Evolutionary conservation across 257 asterid genomes (phyloP), one percentile per base, ranked within the genome.

Genomic region (Parsonsia alboflavescens): DNA sequence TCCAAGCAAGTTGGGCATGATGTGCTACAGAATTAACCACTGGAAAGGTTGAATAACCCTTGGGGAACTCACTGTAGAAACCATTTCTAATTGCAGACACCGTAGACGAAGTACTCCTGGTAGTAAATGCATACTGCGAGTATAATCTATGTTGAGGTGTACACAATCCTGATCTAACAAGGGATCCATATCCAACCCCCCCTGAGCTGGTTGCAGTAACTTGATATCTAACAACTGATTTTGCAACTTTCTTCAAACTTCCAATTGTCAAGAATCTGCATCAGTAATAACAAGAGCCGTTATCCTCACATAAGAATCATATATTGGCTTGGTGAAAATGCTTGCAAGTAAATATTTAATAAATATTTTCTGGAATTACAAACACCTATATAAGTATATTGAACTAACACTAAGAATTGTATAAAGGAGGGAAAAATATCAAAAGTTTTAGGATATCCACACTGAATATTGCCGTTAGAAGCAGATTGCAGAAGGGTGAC

Each of bases 1-100:
- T 88, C 95, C 89, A 93, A 81, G 88, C 89, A 81, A 83, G 81
- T 70, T 80, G 88, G 13, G 92, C 86, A 72, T 72, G 84, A 75
- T 76, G 85, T 69, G 82, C 89, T 72, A 82, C 68, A 26, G 78
- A 70, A 75, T 78, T 86, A 82, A 79, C 80, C 22, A 80, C 83
- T 54, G 84, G 76, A 82, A 75, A 78, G 22, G 84, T 71, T 21
- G 88, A 76, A 75, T 77, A 81, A 65, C 68, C 80, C 84, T 86
- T 80, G 78, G 70, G 46, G 68, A 72, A 69, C 76, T 75, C 65
- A 28, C 44, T 69, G 33, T 15, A 70, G 70, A 79, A 39, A 28
- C 83, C 77, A 73, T 78, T 86, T 77, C 85, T 81, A 5, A 71
- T 52, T 73, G 67, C 83, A 48, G 50, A 71, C 59, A 73, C 54